A percentile compares a stretch with the other conserved stretches of the same genome.
phyloP scores from a whole-genome alignment of 306 rosid genomes.

The Cucurbita ficifolia region DNA sequence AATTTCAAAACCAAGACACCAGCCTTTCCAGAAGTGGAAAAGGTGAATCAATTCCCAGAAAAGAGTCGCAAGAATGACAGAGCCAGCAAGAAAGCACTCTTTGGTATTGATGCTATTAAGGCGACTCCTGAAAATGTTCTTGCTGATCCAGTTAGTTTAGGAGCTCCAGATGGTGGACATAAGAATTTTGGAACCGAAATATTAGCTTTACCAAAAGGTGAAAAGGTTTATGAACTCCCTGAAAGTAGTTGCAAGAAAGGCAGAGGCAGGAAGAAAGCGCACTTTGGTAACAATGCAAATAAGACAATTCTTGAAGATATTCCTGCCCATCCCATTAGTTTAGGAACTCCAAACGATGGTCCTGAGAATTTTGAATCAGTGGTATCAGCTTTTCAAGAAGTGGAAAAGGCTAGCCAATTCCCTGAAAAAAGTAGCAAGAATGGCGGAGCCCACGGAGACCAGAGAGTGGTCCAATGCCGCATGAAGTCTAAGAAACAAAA shows the following conservation, averaged over 20 bases:
- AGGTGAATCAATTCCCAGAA: slow-evolving; percentile 2
- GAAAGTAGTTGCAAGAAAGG: slow-evolving; percentile 13
- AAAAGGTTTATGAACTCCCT: neutral
- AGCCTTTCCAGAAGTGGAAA: neutral
- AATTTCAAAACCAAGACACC: neutral
- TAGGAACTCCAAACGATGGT: slow-evolving; percentile 15
- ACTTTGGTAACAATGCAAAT: slow-evolving; percentile 3
- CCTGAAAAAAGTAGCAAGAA: slow-evolving; percentile 14
- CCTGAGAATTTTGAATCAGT: neutral
- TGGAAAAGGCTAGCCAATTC: neutral
- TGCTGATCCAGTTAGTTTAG: slow-evolving; percentile 17
- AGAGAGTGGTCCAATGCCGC: slow-evolving; percentile 1
- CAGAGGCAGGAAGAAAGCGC: slow-evolving; percentile 7
- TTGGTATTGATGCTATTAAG: slow-evolving; percentile 3
- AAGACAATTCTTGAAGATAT: slow-evolving; percentile 18
- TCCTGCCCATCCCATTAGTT: slow-evolving; percentile 14
- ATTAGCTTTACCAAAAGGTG: neutral
- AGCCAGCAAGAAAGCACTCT: slow-evolving; percentile 1
- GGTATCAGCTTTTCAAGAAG: neutral
- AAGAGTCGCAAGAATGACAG: slow-evolving; percentile 10
- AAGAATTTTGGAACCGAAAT: neutral
- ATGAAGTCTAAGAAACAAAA: slow-evolving; percentile 28
- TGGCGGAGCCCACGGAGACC: neutral
- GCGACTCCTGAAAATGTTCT: slow-evolving; percentile 17
- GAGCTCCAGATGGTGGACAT: slow-evolving; percentile 11